These are phyloP conservation scores for Lactuca saligna DNA, from an alignment of 129 eudicot genomes.

Conservation along the genomic window DNA sequence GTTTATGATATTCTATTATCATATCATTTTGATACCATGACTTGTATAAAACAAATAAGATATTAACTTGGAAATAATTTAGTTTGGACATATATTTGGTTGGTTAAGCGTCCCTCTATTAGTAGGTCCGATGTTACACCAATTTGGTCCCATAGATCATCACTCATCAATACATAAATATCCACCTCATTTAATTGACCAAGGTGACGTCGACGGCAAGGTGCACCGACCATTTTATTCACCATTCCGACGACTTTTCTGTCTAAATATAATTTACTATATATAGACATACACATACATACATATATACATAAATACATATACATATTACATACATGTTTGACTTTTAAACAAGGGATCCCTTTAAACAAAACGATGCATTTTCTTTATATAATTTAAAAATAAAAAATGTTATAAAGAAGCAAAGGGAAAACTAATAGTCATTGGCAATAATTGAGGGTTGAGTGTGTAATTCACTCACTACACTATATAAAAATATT, in stretches of 20 bases:
- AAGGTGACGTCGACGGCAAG: slow-evolving; percentile 26
- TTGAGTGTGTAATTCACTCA: slow-evolving; percentile 27
- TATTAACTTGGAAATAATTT: slow-evolving; percentile 17
- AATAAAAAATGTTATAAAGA: background rate
- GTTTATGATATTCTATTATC: background rate
- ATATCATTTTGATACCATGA: background rate
- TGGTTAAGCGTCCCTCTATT: slow-evolving; percentile 28
- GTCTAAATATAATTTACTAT: background rate
- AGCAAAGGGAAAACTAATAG: background rate
- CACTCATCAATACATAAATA: slow-evolving; percentile 18
- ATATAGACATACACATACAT: background rate
- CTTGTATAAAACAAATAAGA: background rate
- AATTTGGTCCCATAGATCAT: slow-evolving; percentile 9
- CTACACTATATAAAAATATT: slow-evolving; percentile 4
- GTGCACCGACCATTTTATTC: slow-evolving; percentile 27
- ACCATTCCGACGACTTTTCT: slow-evolving; percentile 10
- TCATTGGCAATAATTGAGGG: slow-evolving; percentile 18
- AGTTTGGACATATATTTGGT: slow-evolving; percentile 28
- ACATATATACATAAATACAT: background rate
- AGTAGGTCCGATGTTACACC: slow-evolving; percentile 26
- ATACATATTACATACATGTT: no score
- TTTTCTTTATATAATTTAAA: background rate
- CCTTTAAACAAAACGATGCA: background rate
- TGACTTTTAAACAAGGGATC: no score
- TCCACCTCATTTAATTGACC: slow-evolving; percentile 21